Percentiles rank a stretch among this genome's conserved stretches.
Conservation (phyloP, 768 basidiomycete genomes). For the Russula lepida region DNA sequence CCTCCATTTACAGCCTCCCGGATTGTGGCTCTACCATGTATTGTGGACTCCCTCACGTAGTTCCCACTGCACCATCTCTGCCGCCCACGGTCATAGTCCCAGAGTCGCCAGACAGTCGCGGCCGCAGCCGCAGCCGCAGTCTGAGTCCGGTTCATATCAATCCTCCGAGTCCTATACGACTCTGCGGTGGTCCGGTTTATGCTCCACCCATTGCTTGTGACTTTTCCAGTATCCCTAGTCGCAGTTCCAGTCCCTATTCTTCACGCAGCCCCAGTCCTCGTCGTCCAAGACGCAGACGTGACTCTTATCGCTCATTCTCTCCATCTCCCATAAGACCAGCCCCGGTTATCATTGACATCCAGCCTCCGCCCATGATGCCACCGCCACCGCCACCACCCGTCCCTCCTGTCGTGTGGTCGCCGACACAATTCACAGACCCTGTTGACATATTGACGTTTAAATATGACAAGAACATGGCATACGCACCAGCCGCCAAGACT, state of each 20-base stretch:
- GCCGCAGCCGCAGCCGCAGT: background rate
- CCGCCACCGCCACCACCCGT: background rate
- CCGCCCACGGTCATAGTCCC: background rate
- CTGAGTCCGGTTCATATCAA: no score
- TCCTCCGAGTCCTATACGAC: no score
- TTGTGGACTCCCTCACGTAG: no score
- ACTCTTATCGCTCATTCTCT: background rate
- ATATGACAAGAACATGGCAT: conserved; percentile 15
- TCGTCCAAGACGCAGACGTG: background rate
- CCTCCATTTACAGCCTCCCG: background rate
- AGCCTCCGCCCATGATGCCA: background rate
- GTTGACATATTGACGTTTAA: conserved; percentile 17
- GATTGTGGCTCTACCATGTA: no score
- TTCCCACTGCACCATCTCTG: no score
- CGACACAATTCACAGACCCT: background rate
- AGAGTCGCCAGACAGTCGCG: background rate
- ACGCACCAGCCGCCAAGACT: conserved; percentile 14
- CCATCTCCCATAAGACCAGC: background rate
- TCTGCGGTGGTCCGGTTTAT: no score
- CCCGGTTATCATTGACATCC: no score
- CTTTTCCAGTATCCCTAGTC: background rate
- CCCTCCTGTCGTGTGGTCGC: background rate
- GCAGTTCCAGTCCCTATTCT: background rate
- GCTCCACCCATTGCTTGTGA: no score
- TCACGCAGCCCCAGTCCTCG: background rate